phyloP scores from a whole-genome alignment of 495 filamentous ascomycete species.

The Parachaetomium inaequale region DNA sequence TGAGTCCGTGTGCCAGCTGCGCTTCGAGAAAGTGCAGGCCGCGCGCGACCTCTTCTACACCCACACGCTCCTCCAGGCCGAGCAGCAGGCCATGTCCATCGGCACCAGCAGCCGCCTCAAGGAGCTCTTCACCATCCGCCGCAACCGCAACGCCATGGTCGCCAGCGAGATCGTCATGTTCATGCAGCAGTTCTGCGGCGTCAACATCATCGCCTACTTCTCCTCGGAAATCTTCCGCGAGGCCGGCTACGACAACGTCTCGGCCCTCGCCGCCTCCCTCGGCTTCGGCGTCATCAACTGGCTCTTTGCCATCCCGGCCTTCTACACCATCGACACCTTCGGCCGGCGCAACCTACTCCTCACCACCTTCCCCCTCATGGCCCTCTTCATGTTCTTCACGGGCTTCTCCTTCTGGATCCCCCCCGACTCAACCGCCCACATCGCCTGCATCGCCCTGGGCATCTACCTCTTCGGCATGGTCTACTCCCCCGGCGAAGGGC shows the following conservation, averaged over 20 bases:
- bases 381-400: conserved; percentile 68
- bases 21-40: conserved; percentile 64
- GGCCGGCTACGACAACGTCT: conserved; percentile 54
- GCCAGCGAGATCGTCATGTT: conserved; percentile 67
- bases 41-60: conserved; percentile 76
- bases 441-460: conserved; percentile 64
- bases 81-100: conserved; percentile 33
- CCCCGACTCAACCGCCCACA: conserved; percentile 50
- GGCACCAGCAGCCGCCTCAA: conserved; percentile 47
- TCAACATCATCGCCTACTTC: conserved; percentile 68
- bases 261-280: conserved; percentile 67
- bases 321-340: conserved; percentile 82
- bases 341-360: conserved; percentile 72
- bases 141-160: conserved; percentile 55
- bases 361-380: conserved; percentile 84
- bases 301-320: conserved; percentile 75
- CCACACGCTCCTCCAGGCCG: conserved; percentile 52
- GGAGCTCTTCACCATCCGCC: conserved; percentile 57
- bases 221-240: conserved; percentile 32
- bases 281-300: conserved; percentile 83
- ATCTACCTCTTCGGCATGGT: conserved; percentile 67
- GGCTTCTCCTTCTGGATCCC: conserved; percentile 65
- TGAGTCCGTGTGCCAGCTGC: conserved; percentile 56
- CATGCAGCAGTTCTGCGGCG: conserved; percentile 82
- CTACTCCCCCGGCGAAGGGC: conserved; percentile 76